A percentile compares a stretch with the other conserved stretches of the same genome.
Conservation (phyloP, 2,329 filamentous ascomycete species). For the Ilyonectria sp. region DNA sequence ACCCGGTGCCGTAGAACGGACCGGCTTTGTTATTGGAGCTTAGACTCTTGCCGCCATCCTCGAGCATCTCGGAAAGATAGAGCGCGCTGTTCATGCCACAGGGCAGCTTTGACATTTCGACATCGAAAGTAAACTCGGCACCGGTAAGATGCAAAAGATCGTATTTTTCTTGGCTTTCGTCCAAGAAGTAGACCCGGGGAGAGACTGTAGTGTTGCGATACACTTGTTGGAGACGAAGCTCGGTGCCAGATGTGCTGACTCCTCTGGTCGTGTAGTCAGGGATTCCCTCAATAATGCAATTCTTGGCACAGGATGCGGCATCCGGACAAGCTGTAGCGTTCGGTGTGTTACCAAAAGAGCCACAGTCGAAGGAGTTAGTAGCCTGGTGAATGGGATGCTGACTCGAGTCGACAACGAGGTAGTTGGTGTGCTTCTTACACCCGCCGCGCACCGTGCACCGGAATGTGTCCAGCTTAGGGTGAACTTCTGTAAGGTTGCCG, state of each 20-base stretch:
- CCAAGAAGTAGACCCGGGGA: slow-evolving; percentile 73
- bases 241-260: slow-evolving; percentile 50
- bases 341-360: slow-evolving; percentile 47
- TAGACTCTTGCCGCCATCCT: slow-evolving; percentile 71
- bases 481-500: slow-evolving; percentile 60
- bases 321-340: slow-evolving; percentile 65
- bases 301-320: slow-evolving; percentile 64
- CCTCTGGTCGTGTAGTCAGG: slow-evolving; percentile 60
- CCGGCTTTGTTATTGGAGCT: slow-evolving; percentile 66
- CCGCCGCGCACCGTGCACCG: slow-evolving; percentile 66
- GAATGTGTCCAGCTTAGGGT: slow-evolving; percentile 66
- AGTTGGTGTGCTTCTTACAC: slow-evolving; percentile 63
- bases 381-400: slow-evolving; percentile 62
- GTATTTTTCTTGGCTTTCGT: slow-evolving; percentile 68
- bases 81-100: slow-evolving; percentile 79
- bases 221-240: slow-evolving; percentile 49
- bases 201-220: slow-evolving; percentile 38
- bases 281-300: slow-evolving; percentile 68
- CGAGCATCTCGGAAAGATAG: slow-evolving; percentile 70
- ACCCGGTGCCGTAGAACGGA: slow-evolving; percentile 73
- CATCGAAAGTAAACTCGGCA: slow-evolving; percentile 76
- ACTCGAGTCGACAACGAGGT: slow-evolving; percentile 65
- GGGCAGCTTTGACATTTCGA: slow-evolving; percentile 74
- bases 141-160: slow-evolving; percentile 73
- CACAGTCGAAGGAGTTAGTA: slow-evolving; percentile 48